Evolutionary conservation across 140 eudicot genomes (phyloP).

Genomic region (Bidens hawaiensis): DNA sequence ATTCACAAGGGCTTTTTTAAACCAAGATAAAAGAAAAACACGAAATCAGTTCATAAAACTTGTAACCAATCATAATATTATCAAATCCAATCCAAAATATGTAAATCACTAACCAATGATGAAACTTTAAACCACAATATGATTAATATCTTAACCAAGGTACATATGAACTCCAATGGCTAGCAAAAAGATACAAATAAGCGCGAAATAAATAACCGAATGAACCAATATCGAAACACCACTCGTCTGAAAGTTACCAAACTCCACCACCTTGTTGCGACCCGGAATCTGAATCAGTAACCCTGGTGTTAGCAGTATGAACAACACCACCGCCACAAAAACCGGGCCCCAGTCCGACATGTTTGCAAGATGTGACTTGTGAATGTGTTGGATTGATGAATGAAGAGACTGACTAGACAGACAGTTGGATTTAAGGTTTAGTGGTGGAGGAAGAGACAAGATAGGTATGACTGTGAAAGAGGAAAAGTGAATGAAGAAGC

Average conservation of each 20-base stretch:
- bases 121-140: not conserved
- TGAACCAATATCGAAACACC: conserved; percentile 86
- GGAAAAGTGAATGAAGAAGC: conserved; percentile 30
- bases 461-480: conserved; percentile 35
- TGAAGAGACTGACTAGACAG: too few relatives aligned
- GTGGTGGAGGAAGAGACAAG: conserved; percentile 32
- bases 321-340: conserved; percentile 80
- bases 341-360: conserved; percentile 98
- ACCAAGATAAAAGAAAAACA: too few relatives aligned
- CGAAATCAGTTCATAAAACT: not conserved
- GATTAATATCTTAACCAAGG: conserved; percentile 37
- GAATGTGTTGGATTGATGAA: too few relatives aligned
- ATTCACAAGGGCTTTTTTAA: not conserved
- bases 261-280: conserved; percentile 52
- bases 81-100: conserved; percentile 4
- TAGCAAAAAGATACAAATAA: conserved; percentile 71
- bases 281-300: conserved; percentile 85
- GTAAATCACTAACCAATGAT: not conserved
- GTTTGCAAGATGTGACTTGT: too few relatives aligned
- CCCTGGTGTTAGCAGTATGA: conserved; percentile 76
- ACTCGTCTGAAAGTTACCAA: conserved; percentile 73
- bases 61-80: not conserved
- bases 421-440: conserved; percentile 22
- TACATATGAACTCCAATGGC: conserved; percentile 81
- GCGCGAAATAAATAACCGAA: conserved; percentile 63